Conservation (phyloP, 306 rosid species). For the Quercus robur region DNA sequence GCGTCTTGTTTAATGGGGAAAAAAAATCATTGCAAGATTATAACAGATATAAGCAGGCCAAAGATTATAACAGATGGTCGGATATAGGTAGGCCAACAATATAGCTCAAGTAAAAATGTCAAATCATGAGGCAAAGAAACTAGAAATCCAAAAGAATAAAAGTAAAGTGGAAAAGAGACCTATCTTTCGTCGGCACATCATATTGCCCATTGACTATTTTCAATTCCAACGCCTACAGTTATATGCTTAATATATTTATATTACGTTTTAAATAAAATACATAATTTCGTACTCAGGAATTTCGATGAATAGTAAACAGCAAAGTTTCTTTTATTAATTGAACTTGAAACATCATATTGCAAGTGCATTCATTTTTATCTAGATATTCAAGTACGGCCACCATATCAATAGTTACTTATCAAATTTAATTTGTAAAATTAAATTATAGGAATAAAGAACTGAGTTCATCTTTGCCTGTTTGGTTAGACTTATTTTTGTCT, state of each 20-base stretch:
- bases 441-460: too few species aligned
- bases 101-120: neutral
- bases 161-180: too few species aligned
- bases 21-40: too few species aligned
- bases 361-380: neutral
- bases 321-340: neutral
- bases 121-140: neutral
- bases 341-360: neutral
- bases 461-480: too few species aligned
- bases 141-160: too few species aligned
- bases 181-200: too few species aligned
- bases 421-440: too few species aligned
- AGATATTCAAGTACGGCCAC: neutral
- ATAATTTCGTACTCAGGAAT: neutral
- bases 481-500: too few species aligned
- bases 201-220: too few species aligned
- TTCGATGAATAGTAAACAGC: slow-evolving; percentile 1
- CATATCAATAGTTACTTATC: neutral
- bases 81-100: neutral
- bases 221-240: too few species aligned
- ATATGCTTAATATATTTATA: neutral
- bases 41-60: neutral
- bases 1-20: too few species aligned
- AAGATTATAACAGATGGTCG: neutral
- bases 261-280: neutral